Conservation (phyloP, 306 rosid genomes). For the Fragaria vesca region DNA sequence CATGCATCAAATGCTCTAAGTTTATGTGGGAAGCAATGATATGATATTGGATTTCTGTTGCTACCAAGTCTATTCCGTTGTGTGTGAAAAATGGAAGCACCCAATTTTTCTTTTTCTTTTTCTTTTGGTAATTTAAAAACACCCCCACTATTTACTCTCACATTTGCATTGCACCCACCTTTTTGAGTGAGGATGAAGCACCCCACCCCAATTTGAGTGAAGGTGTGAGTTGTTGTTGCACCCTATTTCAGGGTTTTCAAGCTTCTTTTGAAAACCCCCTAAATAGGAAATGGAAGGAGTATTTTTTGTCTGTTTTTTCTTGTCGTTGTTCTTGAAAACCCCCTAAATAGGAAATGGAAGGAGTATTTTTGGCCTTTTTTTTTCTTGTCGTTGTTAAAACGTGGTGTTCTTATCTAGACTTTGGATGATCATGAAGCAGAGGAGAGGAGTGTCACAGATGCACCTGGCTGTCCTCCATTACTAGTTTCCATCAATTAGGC, state of each 20-base stretch:
- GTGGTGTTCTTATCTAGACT: not conserved
- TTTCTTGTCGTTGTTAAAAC: not conserved
- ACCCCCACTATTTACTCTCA: not conserved
- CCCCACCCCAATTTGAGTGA: not conserved
- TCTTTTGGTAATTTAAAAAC: not conserved
- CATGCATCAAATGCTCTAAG: conserved; percentile 11
- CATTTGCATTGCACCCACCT: not conserved
- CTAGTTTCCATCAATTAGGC: conserved; percentile 20
- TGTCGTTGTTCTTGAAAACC: not conserved
- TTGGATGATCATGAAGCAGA: conserved; percentile 21
- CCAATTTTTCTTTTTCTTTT: not conserved
- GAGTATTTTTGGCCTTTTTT: not conserved
- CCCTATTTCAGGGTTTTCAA: not conserved
- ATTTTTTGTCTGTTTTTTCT: not conserved
- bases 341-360: not conserved
- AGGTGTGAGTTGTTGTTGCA: not conserved
- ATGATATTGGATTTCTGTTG: conserved; percentile 5
- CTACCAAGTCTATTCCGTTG: conserved; percentile 4
- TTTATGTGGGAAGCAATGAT: conserved; percentile 5
- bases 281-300: not conserved
- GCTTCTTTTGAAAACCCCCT: not conserved
- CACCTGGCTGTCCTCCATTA: conserved; percentile 43
- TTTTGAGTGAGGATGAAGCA: not conserved
- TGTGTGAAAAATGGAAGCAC: conserved; percentile 7
- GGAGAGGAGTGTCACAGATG: conserved; percentile 19